These are phyloP conservation scores for Leccinum subtestaceum DNA, from an alignment of 768 basidiomycete genomes.

Conservation along the genomic window DNA sequence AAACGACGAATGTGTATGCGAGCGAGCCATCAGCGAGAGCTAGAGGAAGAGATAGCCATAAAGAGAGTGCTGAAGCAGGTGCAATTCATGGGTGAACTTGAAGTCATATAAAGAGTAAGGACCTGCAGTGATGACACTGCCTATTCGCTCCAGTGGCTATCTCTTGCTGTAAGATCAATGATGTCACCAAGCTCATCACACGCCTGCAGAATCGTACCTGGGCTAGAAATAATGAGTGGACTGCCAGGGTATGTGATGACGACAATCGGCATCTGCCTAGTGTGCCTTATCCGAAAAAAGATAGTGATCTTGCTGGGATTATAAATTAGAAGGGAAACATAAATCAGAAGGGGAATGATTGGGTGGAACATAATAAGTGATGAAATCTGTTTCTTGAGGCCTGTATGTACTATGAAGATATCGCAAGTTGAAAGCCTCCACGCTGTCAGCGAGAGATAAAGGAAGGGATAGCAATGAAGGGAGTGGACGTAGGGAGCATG, in stretches of 20 bases:
- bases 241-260: slow-evolving; percentile 92
- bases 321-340: slow-evolving; percentile 64
- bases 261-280: slow-evolving; percentile 66
- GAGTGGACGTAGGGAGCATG: no score
- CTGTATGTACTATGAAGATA: slow-evolving; percentile 89
- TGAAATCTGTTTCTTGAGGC: slow-evolving; percentile 88
- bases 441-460: slow-evolving; percentile 44
- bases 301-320: slow-evolving; percentile 82
- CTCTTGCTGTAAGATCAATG: slow-evolving; percentile 72
- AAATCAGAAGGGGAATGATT: slow-evolving; percentile 60
- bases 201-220: slow-evolving; percentile 80
- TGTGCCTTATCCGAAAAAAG: no score
- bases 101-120: no score
- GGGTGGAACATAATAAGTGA: slow-evolving; percentile 90
- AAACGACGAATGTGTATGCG: no score
- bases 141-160: slow-evolving; percentile 68
- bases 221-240: slow-evolving; percentile 79
- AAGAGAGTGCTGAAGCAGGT: no score
- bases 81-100: no score
- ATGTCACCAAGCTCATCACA: slow-evolving; percentile 91
- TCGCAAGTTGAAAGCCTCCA: slow-evolving; percentile 93
- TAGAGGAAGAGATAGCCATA: no score
- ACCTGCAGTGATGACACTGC: no score
- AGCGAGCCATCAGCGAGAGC: no score
- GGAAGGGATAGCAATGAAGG: no score